Conservation (phyloP, 1,284 basidiomycete genomes). For the Puccinia polysora region DNA sequence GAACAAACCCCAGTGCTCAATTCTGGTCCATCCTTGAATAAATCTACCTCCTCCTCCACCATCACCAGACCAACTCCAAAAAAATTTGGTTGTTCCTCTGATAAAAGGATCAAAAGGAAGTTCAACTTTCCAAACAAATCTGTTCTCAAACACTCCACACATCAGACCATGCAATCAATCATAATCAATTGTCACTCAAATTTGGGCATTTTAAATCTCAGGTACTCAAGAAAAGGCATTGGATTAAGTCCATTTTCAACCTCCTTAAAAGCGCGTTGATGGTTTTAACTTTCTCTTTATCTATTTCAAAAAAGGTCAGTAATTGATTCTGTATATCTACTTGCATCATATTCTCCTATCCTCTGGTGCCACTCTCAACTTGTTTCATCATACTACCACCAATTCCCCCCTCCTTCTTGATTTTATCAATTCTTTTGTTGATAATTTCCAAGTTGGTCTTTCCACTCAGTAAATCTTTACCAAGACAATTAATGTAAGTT, state of each 20-base stretch:
- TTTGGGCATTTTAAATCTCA: constrained; percentile 1
- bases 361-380: neutral
- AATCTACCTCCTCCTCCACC: constrained; percentile 16
- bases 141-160: constrained; percentile 7
- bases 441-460: neutral
- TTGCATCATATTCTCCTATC: constrained; percentile 19
- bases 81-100: constrained; percentile 19
- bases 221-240: neutral
- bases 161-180: neutral
- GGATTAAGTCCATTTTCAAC: too few relatives aligned
- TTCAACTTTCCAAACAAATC: constrained; percentile 12
- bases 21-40: neutral
- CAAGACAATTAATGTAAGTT: constrained; percentile 17
- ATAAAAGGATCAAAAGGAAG: constrained; percentile 1
- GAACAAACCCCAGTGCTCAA: neutral
- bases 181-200: neutral
- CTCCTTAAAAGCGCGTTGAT: too few relatives aligned
- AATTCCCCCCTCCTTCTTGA: neutral
- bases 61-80: neutral
- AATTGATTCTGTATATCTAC: constrained; percentile 30
- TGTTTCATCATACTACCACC: constrained; percentile 9
- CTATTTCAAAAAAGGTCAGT: constrained; percentile 18
- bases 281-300: too few relatives aligned
- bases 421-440: neutral
- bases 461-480: constrained; percentile 32